These are phyloP conservation scores for Spergularia marina DNA, from an alignment of 148 eudicot genomes.

Conservation along the genomic window DNA sequence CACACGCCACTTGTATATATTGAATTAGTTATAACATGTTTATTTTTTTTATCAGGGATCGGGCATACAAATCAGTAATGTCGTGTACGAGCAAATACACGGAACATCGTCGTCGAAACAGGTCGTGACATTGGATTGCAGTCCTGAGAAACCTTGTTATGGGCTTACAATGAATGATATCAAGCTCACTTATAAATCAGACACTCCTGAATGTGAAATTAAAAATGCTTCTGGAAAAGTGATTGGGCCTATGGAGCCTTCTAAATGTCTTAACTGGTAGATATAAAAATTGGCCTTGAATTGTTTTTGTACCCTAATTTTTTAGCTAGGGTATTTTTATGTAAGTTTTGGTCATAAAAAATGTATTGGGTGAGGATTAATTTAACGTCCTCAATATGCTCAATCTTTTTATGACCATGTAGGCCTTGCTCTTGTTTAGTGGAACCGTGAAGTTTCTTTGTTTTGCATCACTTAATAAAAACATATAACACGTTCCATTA, in stretches of 20 bases:
- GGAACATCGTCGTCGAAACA: conserved; percentile 46
- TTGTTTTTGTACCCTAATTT: not conserved
- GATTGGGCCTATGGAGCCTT: conserved; percentile 26
- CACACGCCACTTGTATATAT: too few relatives aligned
- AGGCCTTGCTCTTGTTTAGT: too few relatives aligned
- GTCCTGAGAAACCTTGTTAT: conserved; percentile 44
- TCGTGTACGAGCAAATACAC: conserved; percentile 35
- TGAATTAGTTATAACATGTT: not conserved
- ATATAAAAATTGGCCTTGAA: not conserved
- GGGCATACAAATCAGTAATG: conserved; percentile 43
- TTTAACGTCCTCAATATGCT: too few relatives aligned
- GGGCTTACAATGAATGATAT: conserved; percentile 42
- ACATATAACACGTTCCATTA: too few relatives aligned
- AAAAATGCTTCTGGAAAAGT: conserved; percentile 35
- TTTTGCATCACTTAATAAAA: too few relatives aligned
- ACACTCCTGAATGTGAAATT: conserved; percentile 26
- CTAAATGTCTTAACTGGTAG: conserved; percentile 25
- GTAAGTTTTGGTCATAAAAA: not conserved
- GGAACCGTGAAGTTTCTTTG: too few relatives aligned
- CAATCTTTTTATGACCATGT: too few relatives aligned
- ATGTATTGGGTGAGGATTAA: not conserved
- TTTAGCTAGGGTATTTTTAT: not conserved
- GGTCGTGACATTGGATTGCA: conserved; percentile 49
- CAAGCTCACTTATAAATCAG: conserved; percentile 25
- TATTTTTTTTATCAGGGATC: conserved; percentile 37